phyloP scores from a whole-genome alignment of 1,284 basidiomycete genomes.

The Microbotryomycetes sp. region DNA sequence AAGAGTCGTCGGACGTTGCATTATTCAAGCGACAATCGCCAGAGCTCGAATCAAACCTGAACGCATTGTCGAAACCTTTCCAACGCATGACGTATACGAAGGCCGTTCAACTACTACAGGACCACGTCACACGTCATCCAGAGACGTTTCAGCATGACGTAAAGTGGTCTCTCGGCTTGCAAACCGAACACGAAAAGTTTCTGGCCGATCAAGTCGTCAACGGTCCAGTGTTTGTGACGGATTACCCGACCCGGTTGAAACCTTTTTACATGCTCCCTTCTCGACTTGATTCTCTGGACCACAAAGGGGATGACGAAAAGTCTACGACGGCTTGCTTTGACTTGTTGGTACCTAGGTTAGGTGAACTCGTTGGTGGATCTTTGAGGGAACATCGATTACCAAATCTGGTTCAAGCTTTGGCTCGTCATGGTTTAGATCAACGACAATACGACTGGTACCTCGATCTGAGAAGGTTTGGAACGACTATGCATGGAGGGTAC shows the following conservation, averaged over 20 bases:
- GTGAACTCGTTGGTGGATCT: constrained; percentile 87
- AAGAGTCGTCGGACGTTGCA: constrained; percentile 1
- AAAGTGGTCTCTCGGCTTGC: constrained; percentile 62
- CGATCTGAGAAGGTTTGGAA: constrained; percentile 67
- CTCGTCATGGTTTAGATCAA: constrained; percentile 47
- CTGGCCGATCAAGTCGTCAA: constrained; percentile 56
- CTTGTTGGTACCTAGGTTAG: constrained; percentile 75
- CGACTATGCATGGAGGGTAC: constrained; percentile 84
- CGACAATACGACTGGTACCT: constrained; percentile 74
- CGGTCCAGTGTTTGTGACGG: constrained; percentile 81
- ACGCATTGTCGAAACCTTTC: constrained; percentile 3
- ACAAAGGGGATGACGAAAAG: constrained; percentile 32
- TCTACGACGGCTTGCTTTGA: constrained; percentile 87
- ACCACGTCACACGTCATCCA: constrained; percentile 36
- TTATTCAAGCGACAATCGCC: neutral
- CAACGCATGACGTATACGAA: constrained; percentile 70
- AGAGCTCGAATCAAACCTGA: neutral
- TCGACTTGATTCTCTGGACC: constrained; percentile 15
- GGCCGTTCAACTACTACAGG: constrained; percentile 58
- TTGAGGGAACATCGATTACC: constrained; percentile 75
- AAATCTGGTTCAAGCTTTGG: constrained; percentile 52
- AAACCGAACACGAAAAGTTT: constrained; percentile 89
- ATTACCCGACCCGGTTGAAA: constrained; percentile 76
- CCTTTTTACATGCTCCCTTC: constrained; percentile 93
- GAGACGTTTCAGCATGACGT: constrained; percentile 47